Evolutionary conservation across 768 basidiomycete species (phyloP).

Genomic region (Mycena leptocephala): DNA sequence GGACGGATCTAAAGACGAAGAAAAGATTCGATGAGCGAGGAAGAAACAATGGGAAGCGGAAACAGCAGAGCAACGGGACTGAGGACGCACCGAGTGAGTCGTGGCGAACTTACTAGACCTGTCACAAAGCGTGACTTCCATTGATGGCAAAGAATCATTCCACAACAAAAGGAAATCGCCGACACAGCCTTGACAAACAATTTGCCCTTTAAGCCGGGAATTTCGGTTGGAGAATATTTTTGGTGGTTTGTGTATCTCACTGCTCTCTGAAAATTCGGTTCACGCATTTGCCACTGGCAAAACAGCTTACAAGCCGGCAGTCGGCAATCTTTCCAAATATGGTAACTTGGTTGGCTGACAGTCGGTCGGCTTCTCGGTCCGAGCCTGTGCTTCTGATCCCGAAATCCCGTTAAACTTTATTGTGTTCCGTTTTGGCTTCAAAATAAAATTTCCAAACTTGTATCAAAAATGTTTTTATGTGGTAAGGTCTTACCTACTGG

Average conservation of each 20-base stretch:
- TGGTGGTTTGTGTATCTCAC: background rate
- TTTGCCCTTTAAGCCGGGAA: background rate
- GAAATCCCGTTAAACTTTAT: background rate
- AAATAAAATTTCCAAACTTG: too few species aligned
- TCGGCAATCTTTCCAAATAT: conserved; percentile 14
- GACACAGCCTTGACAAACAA: conserved; percentile 17
- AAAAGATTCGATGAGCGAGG: background rate
- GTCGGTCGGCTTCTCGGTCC: conserved; percentile 19
- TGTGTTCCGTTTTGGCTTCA: background rate
- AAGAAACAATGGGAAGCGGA: background rate
- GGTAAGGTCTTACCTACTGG: too few species aligned
- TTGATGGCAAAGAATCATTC: conserved; percentile 32
- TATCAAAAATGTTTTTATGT: too few species aligned
- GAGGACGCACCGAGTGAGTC: conserved; percentile 24
- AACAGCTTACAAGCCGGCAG: background rate
- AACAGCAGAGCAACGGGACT: background rate
- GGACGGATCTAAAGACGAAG: background rate
- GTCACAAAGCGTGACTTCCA: conserved; percentile 27
- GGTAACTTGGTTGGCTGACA: conserved; percentile 32
- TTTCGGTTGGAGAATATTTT: background rate
- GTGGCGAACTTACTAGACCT: conserved; percentile 33
- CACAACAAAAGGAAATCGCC: conserved; percentile 5
- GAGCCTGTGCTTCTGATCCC: background rate
- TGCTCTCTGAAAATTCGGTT: background rate
- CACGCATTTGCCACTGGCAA: background rate